These are phyloP conservation scores for Volvox carteri DNA, from an alignment of 163 green algal genomes.

Conservation along the genomic window DNA sequence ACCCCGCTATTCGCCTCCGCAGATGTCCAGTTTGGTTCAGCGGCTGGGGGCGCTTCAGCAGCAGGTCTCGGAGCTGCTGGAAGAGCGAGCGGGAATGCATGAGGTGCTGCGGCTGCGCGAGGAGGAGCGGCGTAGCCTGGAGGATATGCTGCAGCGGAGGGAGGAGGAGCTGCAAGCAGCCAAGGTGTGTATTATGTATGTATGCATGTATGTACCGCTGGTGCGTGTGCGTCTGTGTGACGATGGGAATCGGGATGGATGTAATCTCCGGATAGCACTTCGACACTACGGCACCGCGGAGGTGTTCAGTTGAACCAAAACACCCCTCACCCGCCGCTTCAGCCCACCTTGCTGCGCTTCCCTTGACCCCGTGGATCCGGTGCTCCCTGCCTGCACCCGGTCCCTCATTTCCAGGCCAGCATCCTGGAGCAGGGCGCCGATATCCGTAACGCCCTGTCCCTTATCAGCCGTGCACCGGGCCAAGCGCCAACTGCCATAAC, in stretches of 20 bases:
- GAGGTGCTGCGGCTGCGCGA: constrained; percentile 6
- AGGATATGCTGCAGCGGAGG: constrained; percentile 25
- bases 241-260: too few species aligned
- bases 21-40: constrained; percentile 27
- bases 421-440: constrained; percentile 51
- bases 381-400: too few species aligned
- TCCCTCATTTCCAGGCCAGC: constrained; percentile 49
- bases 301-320: too few species aligned
- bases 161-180: constrained; percentile 35
- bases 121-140: constrained; percentile 10
- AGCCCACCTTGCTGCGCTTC: too few species aligned
- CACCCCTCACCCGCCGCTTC: too few species aligned
- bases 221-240: too few species aligned
- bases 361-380: too few species aligned
- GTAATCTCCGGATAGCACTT: too few species aligned
- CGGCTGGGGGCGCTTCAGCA: background rate
- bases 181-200: background rate
- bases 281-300: too few species aligned
- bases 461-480: constrained; percentile 1
- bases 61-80: constrained; percentile 22
- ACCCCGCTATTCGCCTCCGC: too few species aligned
- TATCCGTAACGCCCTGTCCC: constrained; percentile 34
- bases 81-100: constrained; percentile 8
- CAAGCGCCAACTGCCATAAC: background rate
- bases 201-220: too few species aligned